phyloP scores from a whole-genome alignment of 768 basidiomycete species.

The Pleurotus tuoliensis region DNA sequence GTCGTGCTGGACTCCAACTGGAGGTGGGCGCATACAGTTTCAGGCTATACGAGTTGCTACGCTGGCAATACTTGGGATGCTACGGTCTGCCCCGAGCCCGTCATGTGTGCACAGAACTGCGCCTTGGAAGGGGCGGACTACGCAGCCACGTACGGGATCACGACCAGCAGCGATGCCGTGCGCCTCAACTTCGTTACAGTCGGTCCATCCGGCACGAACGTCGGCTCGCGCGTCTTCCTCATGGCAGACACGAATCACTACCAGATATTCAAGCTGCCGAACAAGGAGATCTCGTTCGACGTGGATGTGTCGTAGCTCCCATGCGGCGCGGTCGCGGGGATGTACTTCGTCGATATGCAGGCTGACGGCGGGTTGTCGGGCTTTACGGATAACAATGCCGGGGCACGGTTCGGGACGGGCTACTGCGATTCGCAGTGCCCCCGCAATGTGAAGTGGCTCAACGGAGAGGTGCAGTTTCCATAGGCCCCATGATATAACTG shows the following conservation, averaged over 20 bases:
- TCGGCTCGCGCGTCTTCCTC: conserved; percentile 8
- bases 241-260: conserved; percentile 16
- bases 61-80: conserved; percentile 37
- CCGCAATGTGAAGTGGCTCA: conserved; percentile 42
- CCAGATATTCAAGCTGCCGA: conserved; percentile 37
- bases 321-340: conserved; percentile 13
- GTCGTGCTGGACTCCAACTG: conserved; percentile 36
- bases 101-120: conserved; percentile 12
- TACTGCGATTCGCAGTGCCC: conserved; percentile 32
- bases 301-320: conserved; percentile 55
- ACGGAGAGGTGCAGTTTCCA: conserved; percentile 27
- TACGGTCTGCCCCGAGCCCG: conserved; percentile 25
- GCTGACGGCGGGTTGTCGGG: neutral
- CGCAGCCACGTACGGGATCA: conserved; percentile 33
- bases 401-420: conserved; percentile 22
- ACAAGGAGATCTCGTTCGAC: conserved; percentile 61
- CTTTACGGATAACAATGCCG: conserved; percentile 21
- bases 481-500: neutral
- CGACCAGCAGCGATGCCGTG: conserved; percentile 25
- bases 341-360: conserved; percentile 16
- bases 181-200: conserved; percentile 29
- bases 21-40: conserved; percentile 28
- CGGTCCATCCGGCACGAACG: conserved; percentile 9
- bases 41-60: conserved; percentile 27
- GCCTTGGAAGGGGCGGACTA: conserved; percentile 23